phyloP scores from a whole-genome alignment of 495 filamentous ascomycete species.

The Patellaria atrata region DNA sequence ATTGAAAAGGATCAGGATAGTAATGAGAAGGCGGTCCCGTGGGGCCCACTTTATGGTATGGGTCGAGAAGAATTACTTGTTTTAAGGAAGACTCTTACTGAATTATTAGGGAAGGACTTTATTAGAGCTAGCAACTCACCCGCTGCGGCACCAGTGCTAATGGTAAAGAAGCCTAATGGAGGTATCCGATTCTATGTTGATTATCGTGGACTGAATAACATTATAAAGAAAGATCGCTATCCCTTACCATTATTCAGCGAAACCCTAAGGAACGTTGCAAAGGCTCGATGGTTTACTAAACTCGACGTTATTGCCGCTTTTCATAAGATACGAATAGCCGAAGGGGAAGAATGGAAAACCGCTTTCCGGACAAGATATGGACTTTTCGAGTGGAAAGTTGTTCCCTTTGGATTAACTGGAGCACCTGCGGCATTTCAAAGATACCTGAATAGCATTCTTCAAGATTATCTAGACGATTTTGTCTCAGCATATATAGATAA shows the following conservation, averaged over 20 bases:
- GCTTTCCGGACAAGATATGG: slow-evolving; percentile 18
- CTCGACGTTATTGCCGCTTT: slow-evolving; percentile 14
- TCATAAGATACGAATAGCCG: slow-evolving; percentile 10
- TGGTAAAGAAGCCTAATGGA: slow-evolving; percentile 18
- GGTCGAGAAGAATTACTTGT: slow-evolving; percentile 7
- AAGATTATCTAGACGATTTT: slow-evolving; percentile 6
- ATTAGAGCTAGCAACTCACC: slow-evolving; percentile 4
- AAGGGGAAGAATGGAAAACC: slow-evolving; percentile 19
- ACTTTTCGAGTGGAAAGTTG: slow-evolving; percentile 16
- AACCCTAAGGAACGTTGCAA: slow-evolving; percentile 6
- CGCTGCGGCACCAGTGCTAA: slow-evolving; percentile 13
- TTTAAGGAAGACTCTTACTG: slow-evolving; percentile 7
- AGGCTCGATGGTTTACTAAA: slow-evolving; percentile 9
- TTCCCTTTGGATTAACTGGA: slow-evolving; percentile 19
- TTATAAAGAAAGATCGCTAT: slow-evolving; percentile 17
- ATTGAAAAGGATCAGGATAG: slow-evolving; percentile 12
- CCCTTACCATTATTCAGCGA: slow-evolving; percentile 15
- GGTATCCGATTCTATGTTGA: slow-evolving; percentile 13
- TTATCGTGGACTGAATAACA: slow-evolving; percentile 14
- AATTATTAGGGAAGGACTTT: slow-evolving; percentile 6
- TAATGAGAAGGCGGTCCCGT: slow-evolving; percentile 5
- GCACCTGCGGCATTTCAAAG: slow-evolving; percentile 17
- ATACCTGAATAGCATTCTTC: slow-evolving; percentile 13
- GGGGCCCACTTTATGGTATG: slow-evolving; percentile 10
- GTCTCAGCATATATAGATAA: slow-evolving; percentile 17